Conservation (phyloP, 2,329 filamentous ascomycete genomes). For the Nannizziopsis barbatae region DNA sequence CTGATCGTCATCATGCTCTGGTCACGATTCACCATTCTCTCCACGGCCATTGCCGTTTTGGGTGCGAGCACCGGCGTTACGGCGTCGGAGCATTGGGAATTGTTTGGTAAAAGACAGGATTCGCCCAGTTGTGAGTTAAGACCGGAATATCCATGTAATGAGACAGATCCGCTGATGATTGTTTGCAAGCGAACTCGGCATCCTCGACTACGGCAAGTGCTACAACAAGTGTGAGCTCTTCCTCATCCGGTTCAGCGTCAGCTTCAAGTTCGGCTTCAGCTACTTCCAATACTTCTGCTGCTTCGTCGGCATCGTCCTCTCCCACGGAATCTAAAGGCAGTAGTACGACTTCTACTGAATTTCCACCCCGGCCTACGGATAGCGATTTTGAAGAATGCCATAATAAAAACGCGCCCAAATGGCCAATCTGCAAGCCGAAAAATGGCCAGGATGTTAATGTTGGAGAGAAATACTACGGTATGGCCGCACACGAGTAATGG, state of each 20-base stretch:
- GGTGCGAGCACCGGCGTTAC: background rate
- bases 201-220: background rate
- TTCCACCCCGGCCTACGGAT: conserved; percentile 5
- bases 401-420: conserved; percentile 7
- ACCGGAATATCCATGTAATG: background rate
- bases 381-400: conserved; percentile 12
- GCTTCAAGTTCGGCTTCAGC: background rate
- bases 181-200: background rate
- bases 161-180: background rate
- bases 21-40: conserved; percentile 8
- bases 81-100: background rate
- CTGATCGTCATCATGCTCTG: conserved; percentile 1
- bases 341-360: background rate
- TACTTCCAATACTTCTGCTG: background rate
- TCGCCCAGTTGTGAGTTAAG: background rate
- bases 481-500: background rate
- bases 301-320: background rate
- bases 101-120: conserved; percentile 1
- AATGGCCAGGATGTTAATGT: conserved; percentile 13
- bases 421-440: conserved; percentile 15
- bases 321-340: background rate
- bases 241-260: too few relatives aligned
- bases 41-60: background rate
- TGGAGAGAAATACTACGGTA: conserved; percentile 15
- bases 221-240: background rate